Base-by-base conservation (phyloP, 2,329 filamentous ascomycete species). In the Cercospora beticola region DNA sequence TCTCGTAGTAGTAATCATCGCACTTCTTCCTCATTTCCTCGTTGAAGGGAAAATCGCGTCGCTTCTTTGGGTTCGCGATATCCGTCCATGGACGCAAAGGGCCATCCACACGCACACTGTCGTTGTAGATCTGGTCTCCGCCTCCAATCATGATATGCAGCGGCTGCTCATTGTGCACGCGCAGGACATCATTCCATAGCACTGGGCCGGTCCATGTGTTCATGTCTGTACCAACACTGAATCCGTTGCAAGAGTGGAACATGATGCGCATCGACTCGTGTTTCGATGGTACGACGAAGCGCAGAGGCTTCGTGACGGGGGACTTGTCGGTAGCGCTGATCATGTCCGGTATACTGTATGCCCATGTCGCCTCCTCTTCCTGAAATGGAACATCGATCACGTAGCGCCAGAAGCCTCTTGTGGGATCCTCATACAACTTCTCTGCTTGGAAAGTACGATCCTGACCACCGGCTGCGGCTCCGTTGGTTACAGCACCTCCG, bases 111-210 rank as follows among this genome's bases (percentile, higher is more conserved):
- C 94, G 87, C 72, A 98, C 92, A 26, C 92, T 92, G 66, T 90
- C 88, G 72, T 90, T 89, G 80, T 90, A 90, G 73, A 90, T 89
- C 81, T 97, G 94, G 77, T 98, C 94, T 68, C 94, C 94, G 67
- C 94, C 94, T 63, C 94, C 94, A 70, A 97, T 87, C 89, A 90
- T 92, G 72, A 88, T 86, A 75, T 89, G 87, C 78, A 90, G 88
- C 7, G 88, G 87, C 71, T 83, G 83, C 76, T 85, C 77, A 73
- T 83, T 83, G 73, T 90, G 88, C 67, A 87, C 81, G 57, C 88
- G 85, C 66, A 89, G 76, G 33, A 89, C 88, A 70, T 90, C 88
- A 71, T 89, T 87, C 88, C 88, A 90, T 31, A 90, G 79, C 26
- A 84, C 86, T 21, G 77, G 77, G 1, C 88, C 88, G 40, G 84